Base-by-base conservation (phyloP, 345 rosid genomes). In the Syzygium aqueum region DNA sequence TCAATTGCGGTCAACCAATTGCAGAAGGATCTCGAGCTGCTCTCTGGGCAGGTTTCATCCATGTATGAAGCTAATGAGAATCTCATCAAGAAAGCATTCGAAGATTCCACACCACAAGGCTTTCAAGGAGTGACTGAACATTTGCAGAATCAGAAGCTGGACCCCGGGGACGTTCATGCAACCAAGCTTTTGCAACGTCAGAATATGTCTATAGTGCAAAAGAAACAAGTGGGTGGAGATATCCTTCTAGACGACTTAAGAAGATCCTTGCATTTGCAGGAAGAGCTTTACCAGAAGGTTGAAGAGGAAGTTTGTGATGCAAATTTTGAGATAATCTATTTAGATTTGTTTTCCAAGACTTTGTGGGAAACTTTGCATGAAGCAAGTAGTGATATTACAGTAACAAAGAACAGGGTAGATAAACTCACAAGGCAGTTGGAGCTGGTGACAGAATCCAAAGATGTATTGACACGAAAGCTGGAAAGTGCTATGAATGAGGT, bases 1-100 rank as follows among this genome's bases (percentile, higher is more conserved):
- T 96, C 99, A 85, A 95, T 97, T 87, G 99, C 99, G 25, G 99
- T 97, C 85, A 92, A 91, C 90, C 98, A 96, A 91, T 89, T 97
- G 89, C 99, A 97, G 94, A 96, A 95, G 90, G 99, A 97, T 91
- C 99, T 97, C 46, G 98, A 97, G 87, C 89, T 95, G 67, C 98
- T 97, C 90, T 96, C 99, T 85, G 92, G 91, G 54, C 99, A 97
- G 95, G 96, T 97, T 88, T 92, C 93, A 84, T 96, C 99, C 87
- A 94, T 97, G 95, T 93, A 91, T 89, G 96, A 96, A 94, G 94
- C 96, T 53, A 96, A 95, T 89, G 99, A 96, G 91, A 96, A 95
- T 89, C 98, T 97, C 89, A 94, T 97, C 89, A 92, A 89, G 92
- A 93, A 96, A 93, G 96, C 98, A 88, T 92, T 95, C 65, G 91